Evolutionary conservation across 1,139 yeast species (phyloP), one percentile per base, ranked within the genome.

Genomic region (Saccharomyces hybrid): DNA sequence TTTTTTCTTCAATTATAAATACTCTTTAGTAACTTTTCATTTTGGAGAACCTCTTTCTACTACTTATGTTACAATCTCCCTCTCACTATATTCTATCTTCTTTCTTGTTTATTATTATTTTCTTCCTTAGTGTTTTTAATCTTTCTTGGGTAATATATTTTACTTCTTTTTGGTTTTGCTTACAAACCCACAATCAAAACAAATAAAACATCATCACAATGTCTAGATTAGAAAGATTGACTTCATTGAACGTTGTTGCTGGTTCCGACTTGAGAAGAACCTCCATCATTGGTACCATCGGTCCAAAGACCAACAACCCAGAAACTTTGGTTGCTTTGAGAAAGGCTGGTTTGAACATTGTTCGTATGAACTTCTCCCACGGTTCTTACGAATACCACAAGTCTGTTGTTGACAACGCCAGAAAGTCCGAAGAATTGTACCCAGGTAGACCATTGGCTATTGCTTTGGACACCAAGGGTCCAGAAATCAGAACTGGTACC

Each of bases 401-500:
- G 78, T 78, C 89, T 60, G 99, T 95, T 67, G 78, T 93, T 75
- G 97, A 93, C 81, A 91, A 93, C 72, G 89, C 97, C 66, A 87
- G 95, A 77, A 84, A 88, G 75, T 90, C 98, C 58, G 97, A 88
- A 76, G 84, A 84, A 74, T 74, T 86, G 58, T 90, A 86, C 75
- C 83, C 88, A 62, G 98, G 98, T 67, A 88, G 98, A 79, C 99
- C 98, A 55, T 81, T 93, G 70, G 98, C 97, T 61, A 90, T 93
- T 75, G 99, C 99, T 63, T 83, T 93, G 69, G 99, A 93, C 76
- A 95, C 99, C 73, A 95, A 93, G 82, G 99, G 99, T 65, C 99
- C 99, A 62, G 99, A 95, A 79, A 93, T 93, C 77, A 88, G 99
- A 82, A 91, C 99, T 55, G 99, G 99, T 76, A 84, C 89, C 73